Evolutionary conservation across 345 rosid species (phyloP).

Genomic region (Melaleuca alternifolia): DNA sequence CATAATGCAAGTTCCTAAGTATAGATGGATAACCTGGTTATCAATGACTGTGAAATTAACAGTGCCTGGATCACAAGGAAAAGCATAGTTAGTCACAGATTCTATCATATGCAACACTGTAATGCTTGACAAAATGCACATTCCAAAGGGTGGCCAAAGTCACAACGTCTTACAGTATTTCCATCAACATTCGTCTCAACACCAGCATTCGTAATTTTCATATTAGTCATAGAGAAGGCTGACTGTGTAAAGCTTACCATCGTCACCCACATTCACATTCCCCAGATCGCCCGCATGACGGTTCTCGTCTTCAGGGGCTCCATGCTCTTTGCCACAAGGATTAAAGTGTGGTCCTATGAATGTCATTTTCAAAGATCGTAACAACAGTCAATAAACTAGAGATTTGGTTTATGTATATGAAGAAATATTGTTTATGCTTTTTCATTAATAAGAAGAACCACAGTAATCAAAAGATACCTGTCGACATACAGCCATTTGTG

Average conservation of each 20-base stretch:
- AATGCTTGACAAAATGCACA: not conserved
- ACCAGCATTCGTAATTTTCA: not conserved
- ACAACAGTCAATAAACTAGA: not conserved
- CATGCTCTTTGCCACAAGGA: slow-evolving; percentile 80
- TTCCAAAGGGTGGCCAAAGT: not conserved
- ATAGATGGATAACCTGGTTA: slow-evolving; percentile 27
- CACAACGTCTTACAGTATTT: not conserved
- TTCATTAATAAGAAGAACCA: not conserved
- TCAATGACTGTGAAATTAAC: slow-evolving; percentile 55
- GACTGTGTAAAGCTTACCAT: slow-evolving; percentile 35
- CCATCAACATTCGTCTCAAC: not conserved
- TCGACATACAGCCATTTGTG: slow-evolving; percentile 98
- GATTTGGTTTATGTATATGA: not conserved
- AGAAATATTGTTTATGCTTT: not conserved
- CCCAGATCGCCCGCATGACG: slow-evolving; percentile 99
- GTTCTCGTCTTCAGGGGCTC: slow-evolving; percentile 75
- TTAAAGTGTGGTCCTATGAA: slow-evolving; percentile 78
- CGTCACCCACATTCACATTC: slow-evolving; percentile 69
- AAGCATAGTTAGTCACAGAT: not conserved
- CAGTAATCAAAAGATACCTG: slow-evolving; percentile 35
- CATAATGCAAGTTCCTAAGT: not conserved
- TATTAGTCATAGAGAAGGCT: not conserved
- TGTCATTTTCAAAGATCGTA: not conserved
- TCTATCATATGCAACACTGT: not conserved
- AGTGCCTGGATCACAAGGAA: slow-evolving; percentile 29